These are phyloP conservation scores for Camellia sinensis DNA, from an alignment of 148 eudicot species.

Conservation along the genomic window DNA sequence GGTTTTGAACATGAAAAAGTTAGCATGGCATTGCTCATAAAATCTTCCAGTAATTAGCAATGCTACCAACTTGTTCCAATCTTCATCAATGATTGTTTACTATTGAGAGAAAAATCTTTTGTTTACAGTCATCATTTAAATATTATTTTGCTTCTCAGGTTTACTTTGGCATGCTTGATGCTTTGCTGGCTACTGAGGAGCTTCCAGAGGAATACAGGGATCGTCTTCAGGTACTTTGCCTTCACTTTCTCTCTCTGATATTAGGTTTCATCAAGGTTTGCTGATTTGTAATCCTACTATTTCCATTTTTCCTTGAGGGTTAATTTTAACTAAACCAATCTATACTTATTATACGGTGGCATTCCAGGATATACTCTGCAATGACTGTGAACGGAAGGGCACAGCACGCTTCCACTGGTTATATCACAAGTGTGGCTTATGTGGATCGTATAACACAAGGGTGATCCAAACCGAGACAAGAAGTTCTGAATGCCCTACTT, in stretches of 20 bases:
- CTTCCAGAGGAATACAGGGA: slow-evolving; percentile 87
- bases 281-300: neutral
- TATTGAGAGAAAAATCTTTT: neutral
- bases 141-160: slow-evolving; percentile 40
- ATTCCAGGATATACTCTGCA: slow-evolving; percentile 81
- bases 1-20: neutral
- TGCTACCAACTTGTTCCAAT: neutral
- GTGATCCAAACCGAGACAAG: slow-evolving; percentile 59
- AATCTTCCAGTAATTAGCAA: neutral
- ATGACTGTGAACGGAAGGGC: slow-evolving; percentile 84
- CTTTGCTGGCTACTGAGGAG: slow-evolving; percentile 78
- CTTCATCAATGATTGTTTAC: neutral
- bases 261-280: neutral
- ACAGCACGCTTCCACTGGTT: slow-evolving; percentile 85
- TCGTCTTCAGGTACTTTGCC: slow-evolving; percentile 40
- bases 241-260: no score
- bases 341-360: neutral
- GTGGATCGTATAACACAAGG: slow-evolving; percentile 86
- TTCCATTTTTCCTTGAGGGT: no score
- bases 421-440: slow-evolving; percentile 83
- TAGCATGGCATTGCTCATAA: neutral
- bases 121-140: neutral
- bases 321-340: neutral
- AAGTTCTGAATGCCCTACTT: slow-evolving; percentile 38
- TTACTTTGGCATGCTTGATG: slow-evolving; percentile 90